Percentiles rank a stretch among this genome's conserved stretches.
Evolutionary conservation across 495 filamentous ascomycete genomes (phyloP).

Genomic region (Penicillium cinerascens): DNA sequence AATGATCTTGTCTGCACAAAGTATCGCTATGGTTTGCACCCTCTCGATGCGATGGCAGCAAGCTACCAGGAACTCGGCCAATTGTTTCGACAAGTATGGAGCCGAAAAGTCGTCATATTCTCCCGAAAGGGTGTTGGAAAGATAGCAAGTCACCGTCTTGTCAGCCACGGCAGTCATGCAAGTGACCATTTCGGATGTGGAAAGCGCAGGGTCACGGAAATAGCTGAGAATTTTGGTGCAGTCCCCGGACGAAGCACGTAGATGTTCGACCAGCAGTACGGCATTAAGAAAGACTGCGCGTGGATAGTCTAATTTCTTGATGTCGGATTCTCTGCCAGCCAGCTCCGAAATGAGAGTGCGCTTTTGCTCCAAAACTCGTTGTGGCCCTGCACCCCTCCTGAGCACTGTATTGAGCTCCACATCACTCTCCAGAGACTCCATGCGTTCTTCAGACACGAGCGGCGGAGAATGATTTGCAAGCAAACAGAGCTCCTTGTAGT

Average conservation of each 20-base stretch:
- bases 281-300: conserved; percentile 89
- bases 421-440: conserved; percentile 87
- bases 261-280: conserved; percentile 76
- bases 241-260: conserved; percentile 77
- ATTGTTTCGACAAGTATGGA: conserved; percentile 79
- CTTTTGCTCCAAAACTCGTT: conserved; percentile 77
- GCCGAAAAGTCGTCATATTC: conserved; percentile 70
- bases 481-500: conserved; percentile 67
- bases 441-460: conserved; percentile 75
- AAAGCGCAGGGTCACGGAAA: conserved; percentile 86
- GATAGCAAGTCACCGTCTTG: conserved; percentile 67
- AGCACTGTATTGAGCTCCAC: conserved; percentile 93
- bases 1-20: conserved; percentile 81
- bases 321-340: conserved; percentile 68
- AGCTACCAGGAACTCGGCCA: conserved; percentile 75
- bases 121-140: conserved; percentile 68
- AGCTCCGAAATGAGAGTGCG: conserved; percentile 66
- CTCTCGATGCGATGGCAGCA: conserved; percentile 90
- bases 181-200: conserved; percentile 70
- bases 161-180: conserved; percentile 83
- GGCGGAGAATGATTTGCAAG: conserved; percentile 85
- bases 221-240: conserved; percentile 85
- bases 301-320: conserved; percentile 76
- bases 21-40: conserved; percentile 78
- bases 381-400: conserved; percentile 71